phyloP scores from a whole-genome alignment of 768 basidiomycete genomes.

The Serendipita sp. region DNA sequence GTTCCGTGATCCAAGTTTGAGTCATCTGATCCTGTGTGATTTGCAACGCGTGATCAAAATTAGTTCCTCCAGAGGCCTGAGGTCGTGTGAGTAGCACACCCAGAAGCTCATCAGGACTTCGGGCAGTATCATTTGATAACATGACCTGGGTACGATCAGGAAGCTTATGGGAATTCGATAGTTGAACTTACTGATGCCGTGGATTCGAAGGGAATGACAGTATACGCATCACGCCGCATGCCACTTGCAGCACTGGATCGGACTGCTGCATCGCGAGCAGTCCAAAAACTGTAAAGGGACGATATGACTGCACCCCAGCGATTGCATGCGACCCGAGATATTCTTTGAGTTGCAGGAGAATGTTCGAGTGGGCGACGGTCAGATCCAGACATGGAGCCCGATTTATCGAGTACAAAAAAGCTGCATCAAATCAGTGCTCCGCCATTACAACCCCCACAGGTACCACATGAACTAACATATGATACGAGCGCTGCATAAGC shows the following conservation, averaged over 20 bases:
- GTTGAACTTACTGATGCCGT: neutral
- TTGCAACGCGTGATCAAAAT: constrained; percentile 28
- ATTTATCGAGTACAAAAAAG: constrained; percentile 44
- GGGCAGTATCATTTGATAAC: constrained; percentile 31
- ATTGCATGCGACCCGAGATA: constrained; percentile 26
- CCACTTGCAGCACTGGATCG: constrained; percentile 13
- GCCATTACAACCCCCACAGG: neutral
- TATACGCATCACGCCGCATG: constrained; percentile 37
- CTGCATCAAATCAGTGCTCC: constrained; percentile 15
- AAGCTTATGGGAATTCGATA: neutral
- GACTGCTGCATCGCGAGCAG: constrained; percentile 29
- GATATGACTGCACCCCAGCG: constrained; percentile 45
- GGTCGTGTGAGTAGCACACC: constrained; percentile 21
- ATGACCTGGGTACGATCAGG: constrained; percentile 9
- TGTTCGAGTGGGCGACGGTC: constrained; percentile 32
- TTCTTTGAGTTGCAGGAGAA: constrained; percentile 27
- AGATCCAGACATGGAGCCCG: constrained; percentile 30
- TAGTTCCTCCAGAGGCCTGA: constrained; percentile 24
- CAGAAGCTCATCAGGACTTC: constrained; percentile 31
- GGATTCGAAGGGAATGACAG: constrained; percentile 32
- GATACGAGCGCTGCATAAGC: constrained; percentile 28
- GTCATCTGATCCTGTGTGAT: constrained; percentile 26
- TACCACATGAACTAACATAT: constrained; percentile 31
- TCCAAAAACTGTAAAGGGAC: constrained; percentile 40
- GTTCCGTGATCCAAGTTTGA: constrained; percentile 33